Conservation (phyloP, 2,329 filamentous ascomycete genomes). For the Penicillium sp. region DNA sequence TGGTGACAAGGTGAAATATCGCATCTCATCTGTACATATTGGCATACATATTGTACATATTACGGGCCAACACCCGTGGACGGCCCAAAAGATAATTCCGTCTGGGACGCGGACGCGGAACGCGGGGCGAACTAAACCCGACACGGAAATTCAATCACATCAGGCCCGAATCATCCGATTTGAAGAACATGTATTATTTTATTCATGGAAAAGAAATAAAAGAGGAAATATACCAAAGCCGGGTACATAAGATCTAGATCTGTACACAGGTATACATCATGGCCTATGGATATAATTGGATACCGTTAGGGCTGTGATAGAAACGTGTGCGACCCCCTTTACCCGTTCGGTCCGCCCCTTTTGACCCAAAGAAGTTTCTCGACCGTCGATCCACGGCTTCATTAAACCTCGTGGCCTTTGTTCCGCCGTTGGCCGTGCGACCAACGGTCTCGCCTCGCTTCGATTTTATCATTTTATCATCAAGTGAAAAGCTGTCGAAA, state of each 20-base stretch:
- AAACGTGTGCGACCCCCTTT: constrained; percentile 8
- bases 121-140: constrained; percentile 25
- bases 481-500: no score
- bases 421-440: constrained; percentile 16
- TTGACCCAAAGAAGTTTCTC: constrained; percentile 23
- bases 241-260: background rate
- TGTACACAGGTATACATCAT: no score
- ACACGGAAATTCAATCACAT: constrained; percentile 19
- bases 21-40: constrained; percentile 1
- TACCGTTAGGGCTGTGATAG: background rate
- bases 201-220: background rate
- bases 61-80: background rate
- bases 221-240: background rate
- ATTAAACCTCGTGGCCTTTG: constrained; percentile 22
- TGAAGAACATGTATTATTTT: background rate
- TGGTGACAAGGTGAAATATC: background rate
- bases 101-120: constrained; percentile 18
- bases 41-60: background rate
- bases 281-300: background rate
- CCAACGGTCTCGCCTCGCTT: background rate
- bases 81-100: constrained; percentile 1
- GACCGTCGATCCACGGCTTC: constrained; percentile 22
- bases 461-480: background rate
- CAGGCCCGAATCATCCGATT: background rate
- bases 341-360: constrained; percentile 22